A percentile compares a stretch with the other conserved stretches of the same genome.
Evolutionary conservation across 2,329 filamentous ascomycete genomes (phyloP).

Genomic region (Clarireedia monteithiana): DNA sequence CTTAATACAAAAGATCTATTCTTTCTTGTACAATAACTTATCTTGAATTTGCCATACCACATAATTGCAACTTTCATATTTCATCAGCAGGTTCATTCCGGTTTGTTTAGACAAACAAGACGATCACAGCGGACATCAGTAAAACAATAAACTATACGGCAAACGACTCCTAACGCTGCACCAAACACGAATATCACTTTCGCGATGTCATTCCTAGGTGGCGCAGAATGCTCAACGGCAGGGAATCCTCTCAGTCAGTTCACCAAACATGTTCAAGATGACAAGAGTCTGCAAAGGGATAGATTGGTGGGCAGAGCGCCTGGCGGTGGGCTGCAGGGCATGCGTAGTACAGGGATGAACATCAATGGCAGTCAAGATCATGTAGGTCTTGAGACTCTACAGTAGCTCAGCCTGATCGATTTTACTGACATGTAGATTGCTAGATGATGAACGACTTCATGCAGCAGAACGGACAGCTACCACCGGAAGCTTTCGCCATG

Average conservation of each 20-base stretch:
- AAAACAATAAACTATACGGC: background rate
- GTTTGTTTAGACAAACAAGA: background rate
- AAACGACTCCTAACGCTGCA: background rate
- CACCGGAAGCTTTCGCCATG: constrained; percentile 31
- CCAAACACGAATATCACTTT: background rate
- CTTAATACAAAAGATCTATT: background rate
- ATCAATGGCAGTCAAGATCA: constrained; percentile 57
- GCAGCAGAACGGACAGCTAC: constrained; percentile 62
- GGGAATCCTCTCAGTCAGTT: constrained; percentile 96
- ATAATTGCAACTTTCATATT: background rate
- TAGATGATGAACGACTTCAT: constrained; percentile 93
- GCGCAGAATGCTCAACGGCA: constrained; percentile 92
- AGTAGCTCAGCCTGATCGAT: background rate
- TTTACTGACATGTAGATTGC: constrained; percentile 8
- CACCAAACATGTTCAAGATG: constrained; percentile 92
- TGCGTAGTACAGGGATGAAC: constrained; percentile 56
- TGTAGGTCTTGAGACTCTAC: constrained; percentile 34
- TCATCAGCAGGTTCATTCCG: background rate
- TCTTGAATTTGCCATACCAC: background rate
- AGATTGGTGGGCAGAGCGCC: constrained; percentile 71
- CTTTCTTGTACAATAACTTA: constrained; percentile 6
- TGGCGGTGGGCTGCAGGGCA: constrained; percentile 63
- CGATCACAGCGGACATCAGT: background rate
- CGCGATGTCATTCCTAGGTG: constrained; percentile 87
- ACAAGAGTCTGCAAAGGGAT: constrained; percentile 90